These are phyloP conservation scores for Verticillium tricorpus DNA, from an alignment of 2,329 filamentous ascomycete species.

Conservation along the genomic window DNA sequence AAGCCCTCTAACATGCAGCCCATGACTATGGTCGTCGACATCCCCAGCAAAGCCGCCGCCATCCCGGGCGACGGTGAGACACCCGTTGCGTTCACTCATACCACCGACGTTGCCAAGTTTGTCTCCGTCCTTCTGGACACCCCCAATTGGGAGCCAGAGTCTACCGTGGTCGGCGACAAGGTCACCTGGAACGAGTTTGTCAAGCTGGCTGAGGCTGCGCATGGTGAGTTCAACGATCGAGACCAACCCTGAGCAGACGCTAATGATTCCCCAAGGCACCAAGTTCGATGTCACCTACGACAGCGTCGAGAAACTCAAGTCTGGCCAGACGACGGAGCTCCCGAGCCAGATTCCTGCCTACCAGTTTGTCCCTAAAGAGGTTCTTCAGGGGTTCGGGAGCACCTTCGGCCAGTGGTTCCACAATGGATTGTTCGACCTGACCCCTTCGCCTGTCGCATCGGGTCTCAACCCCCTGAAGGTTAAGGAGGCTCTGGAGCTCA, in stretches of 20 bases:
- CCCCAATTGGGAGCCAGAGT: constrained; percentile 35
- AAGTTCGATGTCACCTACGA: constrained; percentile 30
- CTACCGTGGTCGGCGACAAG: constrained; percentile 31
- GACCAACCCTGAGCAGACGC: neutral
- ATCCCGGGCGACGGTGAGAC: constrained; percentile 43
- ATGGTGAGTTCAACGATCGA: constrained; percentile 24
- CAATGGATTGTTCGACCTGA: constrained; percentile 14
- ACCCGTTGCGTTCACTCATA: constrained; percentile 41
- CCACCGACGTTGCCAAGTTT: constrained; percentile 41
- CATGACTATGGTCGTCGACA: constrained; percentile 36
- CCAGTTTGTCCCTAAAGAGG: constrained; percentile 18
- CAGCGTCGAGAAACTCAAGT: constrained; percentile 22
- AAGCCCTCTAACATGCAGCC: constrained; percentile 31
- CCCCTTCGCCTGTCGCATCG: constrained; percentile 14
- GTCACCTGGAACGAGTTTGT: constrained; percentile 39
- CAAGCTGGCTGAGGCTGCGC: constrained; percentile 26
- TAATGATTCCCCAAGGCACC: constrained; percentile 15
- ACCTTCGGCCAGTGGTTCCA: constrained; percentile 18
- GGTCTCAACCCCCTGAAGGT: constrained; percentile 19
- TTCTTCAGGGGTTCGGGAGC: constrained; percentile 16
- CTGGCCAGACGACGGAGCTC: constrained; percentile 28
- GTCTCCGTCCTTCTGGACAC: constrained; percentile 34
- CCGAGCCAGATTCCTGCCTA: constrained; percentile 19
- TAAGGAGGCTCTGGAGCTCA: constrained; percentile 16
- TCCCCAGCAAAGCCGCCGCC: constrained; percentile 35